Evolutionary conservation across 2,329 filamentous ascomycete genomes (phyloP), one percentile per base, ranked within the genome.

Genomic region (Ceratocystiopsis brevicomis): DNA sequence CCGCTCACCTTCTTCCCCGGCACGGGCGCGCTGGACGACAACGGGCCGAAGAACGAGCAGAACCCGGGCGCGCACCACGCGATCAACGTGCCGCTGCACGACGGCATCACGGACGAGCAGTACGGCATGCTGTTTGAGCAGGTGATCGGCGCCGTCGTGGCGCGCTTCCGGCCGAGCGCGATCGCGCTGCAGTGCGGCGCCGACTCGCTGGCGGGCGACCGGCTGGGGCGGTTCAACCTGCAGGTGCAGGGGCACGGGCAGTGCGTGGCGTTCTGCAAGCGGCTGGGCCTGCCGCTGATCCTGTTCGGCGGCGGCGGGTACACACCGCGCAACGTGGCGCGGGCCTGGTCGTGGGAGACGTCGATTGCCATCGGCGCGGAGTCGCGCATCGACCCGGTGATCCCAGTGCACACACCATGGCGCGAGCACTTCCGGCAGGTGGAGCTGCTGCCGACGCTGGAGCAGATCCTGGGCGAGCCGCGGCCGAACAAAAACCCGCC

Each of bases 311-410:
- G 90, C 36, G 90, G 90, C 45, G 90, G 90, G 25, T 98, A 98
- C 61, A 98, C 90, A 14, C 87, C 90, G 6, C 76, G 88, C 50
- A 98, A 98, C 55, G 90, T 98, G 8, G 90, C 90, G 37, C 81
- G 90, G 43, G 86, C 88, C 30, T 98, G 90, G 90, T 85, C 87
- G 19, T 88, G 93, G 61, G 90, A 98, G 63, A 98, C 90, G 13
- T 81, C 82, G 47, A 84, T 96, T 51, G 85, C 85, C 47, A 82
- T 92, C 49, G 77, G 78, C 51, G 77, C 76, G 45, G 69, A 81
- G 47, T 69, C 80, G 49, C 71, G 73, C 45, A 78, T 95, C 49
- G 64, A 68, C 56, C 72, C 80, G 16, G 70, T 75, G 13, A 78
- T 96, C 25, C 88, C 90, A 0, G 62, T 73, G 34, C 78, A 92